phyloP scores from a whole-genome alignment of 2,329 filamentous ascomycete species.

The Penicillium hordei region DNA sequence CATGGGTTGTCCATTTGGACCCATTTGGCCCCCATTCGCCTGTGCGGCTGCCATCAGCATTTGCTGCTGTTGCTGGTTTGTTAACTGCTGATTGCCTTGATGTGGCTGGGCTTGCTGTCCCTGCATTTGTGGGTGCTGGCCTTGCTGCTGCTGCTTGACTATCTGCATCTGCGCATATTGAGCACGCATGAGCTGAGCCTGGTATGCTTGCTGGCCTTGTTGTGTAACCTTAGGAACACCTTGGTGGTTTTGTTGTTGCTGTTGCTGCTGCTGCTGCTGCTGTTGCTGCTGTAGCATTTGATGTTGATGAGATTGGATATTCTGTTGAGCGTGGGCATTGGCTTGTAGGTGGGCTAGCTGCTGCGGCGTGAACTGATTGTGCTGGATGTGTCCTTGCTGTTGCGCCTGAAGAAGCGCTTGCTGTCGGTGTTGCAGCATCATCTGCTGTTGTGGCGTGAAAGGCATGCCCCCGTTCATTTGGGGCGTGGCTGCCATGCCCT shows the following conservation, averaged over 20 bases:
- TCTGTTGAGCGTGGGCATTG: constrained; percentile 49
- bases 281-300: constrained; percentile 39
- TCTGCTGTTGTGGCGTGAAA: constrained; percentile 41
- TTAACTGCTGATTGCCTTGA: constrained; percentile 38
- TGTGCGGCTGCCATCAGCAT: constrained; percentile 43
- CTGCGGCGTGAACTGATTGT: constrained; percentile 41
- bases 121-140: constrained; percentile 29
- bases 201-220: constrained; percentile 37
- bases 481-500: constrained; percentile 41
- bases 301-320: constrained; percentile 44
- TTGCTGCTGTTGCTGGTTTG: constrained; percentile 39
- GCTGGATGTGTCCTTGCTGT: constrained; percentile 38
- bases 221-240: constrained; percentile 23
- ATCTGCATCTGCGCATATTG: constrained; percentile 42
- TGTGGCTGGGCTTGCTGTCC: constrained; percentile 29
- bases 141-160: constrained; percentile 29
- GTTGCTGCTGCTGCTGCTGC: constrained; percentile 32
- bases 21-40: constrained; percentile 38
- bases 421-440: constrained; percentile 39
- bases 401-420: constrained; percentile 42
- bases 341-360: constrained; percentile 45
- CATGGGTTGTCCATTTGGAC: constrained; percentile 31
- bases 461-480: constrained; percentile 39
- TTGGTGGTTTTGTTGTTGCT: constrained; percentile 23
- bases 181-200: constrained; percentile 40